Conservation (phyloP, 768 basidiomycete species). For the Daedaleopsis sinensis region DNA sequence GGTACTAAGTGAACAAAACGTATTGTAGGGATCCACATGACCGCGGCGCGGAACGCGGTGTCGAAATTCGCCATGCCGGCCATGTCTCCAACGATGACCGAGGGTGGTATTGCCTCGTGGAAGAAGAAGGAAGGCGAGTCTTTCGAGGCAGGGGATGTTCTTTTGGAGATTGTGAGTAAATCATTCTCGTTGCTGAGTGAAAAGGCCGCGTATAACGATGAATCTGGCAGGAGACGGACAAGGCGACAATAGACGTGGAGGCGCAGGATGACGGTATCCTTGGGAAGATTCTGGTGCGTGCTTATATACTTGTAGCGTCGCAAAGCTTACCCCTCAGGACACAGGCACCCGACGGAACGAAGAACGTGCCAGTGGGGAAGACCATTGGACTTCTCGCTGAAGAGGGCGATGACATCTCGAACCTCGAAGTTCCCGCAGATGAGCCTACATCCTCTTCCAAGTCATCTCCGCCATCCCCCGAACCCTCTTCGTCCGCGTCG, state of each 20-base stretch:
- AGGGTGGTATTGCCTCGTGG: conserved; percentile 91
- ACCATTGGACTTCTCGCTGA: conserved; percentile 92
- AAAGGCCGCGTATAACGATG: background rate
- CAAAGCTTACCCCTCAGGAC: background rate
- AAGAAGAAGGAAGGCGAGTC: conserved; percentile 85
- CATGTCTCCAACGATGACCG: conserved; percentile 97
- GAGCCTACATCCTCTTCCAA: conserved; percentile 30
- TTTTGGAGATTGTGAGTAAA: conserved; percentile 82
- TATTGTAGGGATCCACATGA: conserved; percentile 58
- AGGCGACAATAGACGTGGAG: conserved; percentile 97
- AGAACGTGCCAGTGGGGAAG: conserved; percentile 85
- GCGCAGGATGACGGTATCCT: conserved; percentile 96
- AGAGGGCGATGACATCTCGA: conserved; percentile 93
- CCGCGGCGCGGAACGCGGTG: conserved; percentile 56
- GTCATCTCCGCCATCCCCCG: conserved; percentile 26
- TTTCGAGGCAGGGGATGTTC: conserved; percentile 80
- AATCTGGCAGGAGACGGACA: conserved; percentile 79
- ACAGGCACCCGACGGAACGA: conserved; percentile 76
- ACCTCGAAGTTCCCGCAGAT: conserved; percentile 65
- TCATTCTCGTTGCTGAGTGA: background rate
- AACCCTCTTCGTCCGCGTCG: conserved; percentile 20
- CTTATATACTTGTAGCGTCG: background rate
- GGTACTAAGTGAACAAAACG: no score
- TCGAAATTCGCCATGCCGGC: conserved; percentile 90
- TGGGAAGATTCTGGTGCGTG: conserved; percentile 83